Percentiles rank a stretch among this genome's conserved stretches.
Conservation (phyloP, 2,329 filamentous ascomycete genomes). For the Aspergillus brunneoviolaceus region DNA sequence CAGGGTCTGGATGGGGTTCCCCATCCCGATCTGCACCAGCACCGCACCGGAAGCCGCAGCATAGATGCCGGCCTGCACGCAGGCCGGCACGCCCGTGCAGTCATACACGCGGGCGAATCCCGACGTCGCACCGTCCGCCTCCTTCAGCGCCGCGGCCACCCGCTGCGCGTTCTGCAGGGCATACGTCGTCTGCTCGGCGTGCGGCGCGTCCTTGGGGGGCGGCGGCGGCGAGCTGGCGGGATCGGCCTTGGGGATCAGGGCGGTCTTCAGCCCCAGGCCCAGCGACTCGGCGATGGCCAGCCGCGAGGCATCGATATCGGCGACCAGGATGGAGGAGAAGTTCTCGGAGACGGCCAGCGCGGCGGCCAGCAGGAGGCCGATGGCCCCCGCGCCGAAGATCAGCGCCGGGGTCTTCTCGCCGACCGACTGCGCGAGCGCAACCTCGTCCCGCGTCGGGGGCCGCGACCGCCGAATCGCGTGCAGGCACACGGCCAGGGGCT, state of each 20-base stretch:
- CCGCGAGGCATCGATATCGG: slow-evolving; percentile 59
- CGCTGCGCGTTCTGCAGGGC: slow-evolving; percentile 38
- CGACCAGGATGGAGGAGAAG: slow-evolving; percentile 57
- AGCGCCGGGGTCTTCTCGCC: slow-evolving; percentile 50
- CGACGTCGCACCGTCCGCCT: slow-evolving; percentile 23
- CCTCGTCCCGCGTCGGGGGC: slow-evolving; percentile 41
- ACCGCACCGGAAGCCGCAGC: slow-evolving; percentile 50
- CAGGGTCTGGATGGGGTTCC: slow-evolving; percentile 54
- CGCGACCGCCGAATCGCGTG: slow-evolving; percentile 59
- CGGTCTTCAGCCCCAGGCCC: slow-evolving; percentile 37
- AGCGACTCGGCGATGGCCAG: slow-evolving; percentile 54
- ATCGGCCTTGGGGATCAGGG: slow-evolving; percentile 36
- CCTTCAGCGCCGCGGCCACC: slow-evolving; percentile 34
- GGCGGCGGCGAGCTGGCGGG: slow-evolving; percentile 31
- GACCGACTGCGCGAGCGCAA: slow-evolving; percentile 41
- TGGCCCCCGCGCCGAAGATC: slow-evolving; percentile 62
- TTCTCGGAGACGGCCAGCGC: slow-evolving; percentile 56
- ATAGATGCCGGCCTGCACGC: slow-evolving; percentile 48
- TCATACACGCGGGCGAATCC: slow-evolving; percentile 49
- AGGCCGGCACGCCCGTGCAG: slow-evolving; percentile 47
- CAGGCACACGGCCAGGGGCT: slow-evolving; percentile 61
- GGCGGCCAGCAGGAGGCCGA: slow-evolving; percentile 59
- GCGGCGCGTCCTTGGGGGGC: slow-evolving; percentile 32
- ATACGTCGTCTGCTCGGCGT: slow-evolving; percentile 33
- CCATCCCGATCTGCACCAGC: slow-evolving; percentile 58